These are phyloP conservation scores for Erysiphe pulchra DNA, from an alignment of 2,329 filamentous ascomycete species.

Conservation along the genomic window DNA sequence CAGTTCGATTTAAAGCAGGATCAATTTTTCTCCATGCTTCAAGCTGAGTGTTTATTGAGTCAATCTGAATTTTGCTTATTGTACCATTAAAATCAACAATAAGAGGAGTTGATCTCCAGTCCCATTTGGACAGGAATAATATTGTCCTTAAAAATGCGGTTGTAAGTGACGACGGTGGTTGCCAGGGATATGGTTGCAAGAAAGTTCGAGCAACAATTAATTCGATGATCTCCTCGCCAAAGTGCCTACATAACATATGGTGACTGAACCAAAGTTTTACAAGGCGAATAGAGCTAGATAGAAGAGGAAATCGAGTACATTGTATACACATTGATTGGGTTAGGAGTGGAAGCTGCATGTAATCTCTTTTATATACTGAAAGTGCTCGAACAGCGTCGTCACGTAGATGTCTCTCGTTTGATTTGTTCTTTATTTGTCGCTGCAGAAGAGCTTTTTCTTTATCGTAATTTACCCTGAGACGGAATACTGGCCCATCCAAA, in stretches of 20 bases:
- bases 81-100: conserved; percentile 50
- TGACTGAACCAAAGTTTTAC: conserved; percentile 73
- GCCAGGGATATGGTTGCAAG: conserved; percentile 59
- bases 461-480: conserved; percentile 71
- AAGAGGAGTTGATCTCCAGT: conserved; percentile 68
- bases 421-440: conserved; percentile 50
- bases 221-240: conserved; percentile 63
- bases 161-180: conserved; percentile 45
- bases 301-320: conserved; percentile 51
- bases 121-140: conserved; percentile 61
- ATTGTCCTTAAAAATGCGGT: conserved; percentile 65
- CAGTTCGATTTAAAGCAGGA: conserved; percentile 60
- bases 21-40: conserved; percentile 73
- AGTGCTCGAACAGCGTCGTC: conserved; percentile 47
- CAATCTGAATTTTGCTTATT: conserved; percentile 33
- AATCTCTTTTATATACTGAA: conserved; percentile 43
- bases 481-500: conserved; percentile 45
- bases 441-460: conserved; percentile 62
- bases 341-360: conserved; percentile 48
- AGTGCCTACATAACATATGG: conserved; percentile 54
- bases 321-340: conserved; percentile 59
- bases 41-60: conserved; percentile 42
- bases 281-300: conserved; percentile 63
- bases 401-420: conserved; percentile 33
- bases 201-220: conserved; percentile 58